A percentile compares a stretch with the other conserved stretches of the same genome.
Conservation (phyloP, 1,139 yeast genomes). For the Torulaspora globosa region DNA sequence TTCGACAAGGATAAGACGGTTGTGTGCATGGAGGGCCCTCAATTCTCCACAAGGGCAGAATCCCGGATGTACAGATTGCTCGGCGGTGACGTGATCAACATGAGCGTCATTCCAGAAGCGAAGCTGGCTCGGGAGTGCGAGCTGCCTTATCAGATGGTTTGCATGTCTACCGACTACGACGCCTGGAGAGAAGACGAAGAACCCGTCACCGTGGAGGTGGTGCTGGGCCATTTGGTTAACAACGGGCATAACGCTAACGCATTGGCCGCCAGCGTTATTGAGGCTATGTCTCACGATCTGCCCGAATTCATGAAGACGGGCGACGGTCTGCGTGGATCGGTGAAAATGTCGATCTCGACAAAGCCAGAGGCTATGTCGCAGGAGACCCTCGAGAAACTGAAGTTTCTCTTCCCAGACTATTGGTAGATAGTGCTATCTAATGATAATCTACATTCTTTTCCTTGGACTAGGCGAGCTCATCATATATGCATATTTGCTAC, state of each 20-base stretch:
- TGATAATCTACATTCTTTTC: slow-evolving; percentile 28
- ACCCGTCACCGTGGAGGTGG: slow-evolving; percentile 95
- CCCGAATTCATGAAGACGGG: slow-evolving; percentile 57
- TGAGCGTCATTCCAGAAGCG: slow-evolving; percentile 95
- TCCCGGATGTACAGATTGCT: slow-evolving; percentile 79
- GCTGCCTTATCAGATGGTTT: slow-evolving; percentile 92
- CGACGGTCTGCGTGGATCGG: slow-evolving; percentile 64
- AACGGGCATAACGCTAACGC: slow-evolving; percentile 82
- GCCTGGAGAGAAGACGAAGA: slow-evolving; percentile 96
- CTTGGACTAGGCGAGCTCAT: slow-evolving; percentile 43
- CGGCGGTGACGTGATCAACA: slow-evolving; percentile 94
- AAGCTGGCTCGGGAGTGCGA: slow-evolving; percentile 97
- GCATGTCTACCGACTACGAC: slow-evolving; percentile 98
- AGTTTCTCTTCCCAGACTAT: slow-evolving; percentile 88
- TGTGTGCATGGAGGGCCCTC: slow-evolving; percentile 99
- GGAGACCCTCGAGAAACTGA: slow-evolving; percentile 73
- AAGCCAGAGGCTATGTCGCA: slow-evolving; percentile 69
- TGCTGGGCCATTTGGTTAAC: slow-evolving; percentile 83
- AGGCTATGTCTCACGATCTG: slow-evolving; percentile 59
- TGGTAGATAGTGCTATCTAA: slow-evolving; percentile 44
- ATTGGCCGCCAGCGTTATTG: slow-evolving; percentile 66
- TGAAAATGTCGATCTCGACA: slow-evolving; percentile 80
- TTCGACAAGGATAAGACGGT: slow-evolving; percentile 67
- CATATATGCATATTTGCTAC: slow-evolving; percentile 43
- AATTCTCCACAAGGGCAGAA: slow-evolving; percentile 96